phyloP scores from a whole-genome alignment of 345 rosid species.

The Salix exigua region DNA sequence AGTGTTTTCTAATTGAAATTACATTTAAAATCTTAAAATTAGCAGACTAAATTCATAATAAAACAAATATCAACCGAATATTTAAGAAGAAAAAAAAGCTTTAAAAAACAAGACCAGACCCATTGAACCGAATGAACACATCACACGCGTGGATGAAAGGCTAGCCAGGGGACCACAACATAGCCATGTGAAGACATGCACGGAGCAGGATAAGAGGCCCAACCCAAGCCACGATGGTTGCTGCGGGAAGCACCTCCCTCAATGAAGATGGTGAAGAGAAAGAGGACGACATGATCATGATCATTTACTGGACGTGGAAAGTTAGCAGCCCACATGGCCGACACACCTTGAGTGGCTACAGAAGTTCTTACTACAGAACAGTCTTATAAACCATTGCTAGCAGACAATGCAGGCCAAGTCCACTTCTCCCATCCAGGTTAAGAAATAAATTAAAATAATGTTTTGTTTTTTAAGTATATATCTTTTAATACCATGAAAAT shows the following conservation, averaged over 20 bases:
- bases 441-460: too few relatives aligned
- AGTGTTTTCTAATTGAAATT: too few relatives aligned
- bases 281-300: slow-evolving; percentile 1
- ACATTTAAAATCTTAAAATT: too few relatives aligned
- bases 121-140: too few relatives aligned
- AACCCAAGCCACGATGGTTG: not conserved
- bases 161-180: not conserved
- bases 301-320: slow-evolving; percentile 17
- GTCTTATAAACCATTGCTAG: not conserved
- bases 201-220: not conserved
- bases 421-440: not conserved
- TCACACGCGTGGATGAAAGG: too few relatives aligned
- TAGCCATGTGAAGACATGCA: not conserved
- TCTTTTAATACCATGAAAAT: too few relatives aligned
- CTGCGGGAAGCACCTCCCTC: slow-evolving; percentile 15
- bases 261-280: not conserved
- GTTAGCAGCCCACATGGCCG: slow-evolving; percentile 49
- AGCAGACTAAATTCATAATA: too few relatives aligned
- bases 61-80: too few relatives aligned
- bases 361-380: not conserved
- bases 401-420: not conserved
- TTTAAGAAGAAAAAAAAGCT: too few relatives aligned
- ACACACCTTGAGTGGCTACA: slow-evolving; percentile 23
- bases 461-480: too few relatives aligned
- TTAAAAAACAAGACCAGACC: too few relatives aligned